These are phyloP conservation scores for Linnemannia exigua DNA, from an alignment of 192 early-diverging fungal species.

Conservation along the genomic window DNA sequence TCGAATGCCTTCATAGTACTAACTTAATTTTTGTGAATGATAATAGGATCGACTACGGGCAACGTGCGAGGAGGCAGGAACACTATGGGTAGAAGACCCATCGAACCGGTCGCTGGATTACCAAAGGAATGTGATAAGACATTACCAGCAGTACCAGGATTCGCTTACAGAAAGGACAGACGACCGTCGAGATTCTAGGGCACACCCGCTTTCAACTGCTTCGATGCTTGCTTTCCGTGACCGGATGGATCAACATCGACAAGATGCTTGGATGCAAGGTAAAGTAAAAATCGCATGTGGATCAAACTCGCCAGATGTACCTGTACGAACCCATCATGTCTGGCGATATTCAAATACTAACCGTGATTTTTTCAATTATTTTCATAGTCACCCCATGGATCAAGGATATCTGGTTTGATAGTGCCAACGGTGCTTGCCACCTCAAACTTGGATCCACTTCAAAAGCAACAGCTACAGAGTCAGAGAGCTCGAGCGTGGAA, in stretches of 20 bases:
- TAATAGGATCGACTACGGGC: slow-evolving; percentile 48
- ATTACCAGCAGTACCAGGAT: slow-evolving; percentile 36
- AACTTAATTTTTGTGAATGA: background rate
- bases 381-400: slow-evolving; percentile 31
- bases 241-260: slow-evolving; percentile 62
- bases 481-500: background rate
- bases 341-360: too few relatives aligned
- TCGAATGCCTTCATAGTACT: too few relatives aligned
- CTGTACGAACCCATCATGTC: too few relatives aligned
- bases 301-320: too few relatives aligned
- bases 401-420: slow-evolving; percentile 35
- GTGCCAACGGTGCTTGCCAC: slow-evolving; percentile 47
- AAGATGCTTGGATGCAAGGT: slow-evolving; percentile 47
- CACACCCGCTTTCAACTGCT: slow-evolving; percentile 43
- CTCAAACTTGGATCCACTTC: slow-evolving; percentile 14
- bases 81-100: slow-evolving; percentile 56
- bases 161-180: background rate
- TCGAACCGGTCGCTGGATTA: slow-evolving; percentile 55
- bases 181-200: background rate
- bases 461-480: background rate
- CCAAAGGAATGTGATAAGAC: slow-evolving; percentile 59
- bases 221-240: slow-evolving; percentile 49
- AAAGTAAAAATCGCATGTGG: slow-evolving; percentile 7
- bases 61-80: slow-evolving; percentile 48
- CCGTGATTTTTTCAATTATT: too few relatives aligned